phyloP scores from a whole-genome alignment of 2,329 filamentous ascomycete genomes.

The Colletotrichum tropicale region DNA sequence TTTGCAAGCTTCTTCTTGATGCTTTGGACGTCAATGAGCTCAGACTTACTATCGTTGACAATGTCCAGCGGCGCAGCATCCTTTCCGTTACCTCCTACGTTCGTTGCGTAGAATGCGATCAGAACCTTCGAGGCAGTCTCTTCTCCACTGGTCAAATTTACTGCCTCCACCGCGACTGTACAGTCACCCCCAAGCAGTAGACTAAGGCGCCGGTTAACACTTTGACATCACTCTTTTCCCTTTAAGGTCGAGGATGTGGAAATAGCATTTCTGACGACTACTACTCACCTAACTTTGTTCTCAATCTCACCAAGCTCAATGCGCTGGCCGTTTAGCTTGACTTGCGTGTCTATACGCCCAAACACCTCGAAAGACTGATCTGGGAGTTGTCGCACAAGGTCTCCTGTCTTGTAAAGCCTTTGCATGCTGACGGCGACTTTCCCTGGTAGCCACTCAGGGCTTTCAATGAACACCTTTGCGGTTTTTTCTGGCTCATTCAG shows the following conservation, averaged over 20 bases:
- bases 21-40: background rate
- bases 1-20: background rate
- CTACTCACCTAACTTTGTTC: background rate
- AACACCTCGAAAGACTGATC: constrained; percentile 19
- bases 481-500: constrained; percentile 51
- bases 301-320: constrained; percentile 27
- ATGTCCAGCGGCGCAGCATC: background rate
- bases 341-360: constrained; percentile 24
- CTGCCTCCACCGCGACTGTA: background rate
- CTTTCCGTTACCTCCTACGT: background rate
- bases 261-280: background rate
- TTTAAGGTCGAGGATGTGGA: background rate
- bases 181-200: background rate
- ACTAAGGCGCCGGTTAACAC: background rate
- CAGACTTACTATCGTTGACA: background rate
- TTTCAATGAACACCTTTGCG: constrained; percentile 45
- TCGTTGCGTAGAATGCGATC: background rate
- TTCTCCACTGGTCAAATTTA: background rate
- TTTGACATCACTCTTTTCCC: background rate
- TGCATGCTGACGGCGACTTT: background rate
- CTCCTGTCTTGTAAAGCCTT: constrained; percentile 48
- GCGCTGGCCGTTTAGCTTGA: constrained; percentile 26
- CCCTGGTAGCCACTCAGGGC: constrained; percentile 37
- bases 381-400: constrained; percentile 33
- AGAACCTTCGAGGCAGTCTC: background rate